These are phyloP conservation scores for Mayamaea pseudoterrestris DNA, from an alignment of 108 stramenopile genomes.

Conservation along the genomic window DNA sequence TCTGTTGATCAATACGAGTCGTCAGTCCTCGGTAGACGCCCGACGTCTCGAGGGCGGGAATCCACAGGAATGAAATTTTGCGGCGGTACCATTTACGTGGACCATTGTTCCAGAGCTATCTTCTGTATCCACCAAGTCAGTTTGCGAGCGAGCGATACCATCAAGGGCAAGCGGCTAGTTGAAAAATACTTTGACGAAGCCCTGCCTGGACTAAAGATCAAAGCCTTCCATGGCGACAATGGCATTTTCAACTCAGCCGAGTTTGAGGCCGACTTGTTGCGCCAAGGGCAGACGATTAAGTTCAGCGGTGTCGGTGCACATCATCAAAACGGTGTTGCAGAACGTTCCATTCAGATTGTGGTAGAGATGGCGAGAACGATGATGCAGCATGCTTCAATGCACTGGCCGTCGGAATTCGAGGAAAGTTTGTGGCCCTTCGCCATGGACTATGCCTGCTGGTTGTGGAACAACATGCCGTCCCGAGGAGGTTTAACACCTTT, in stretches of 20 bases:
- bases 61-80: constrained; percentile 12
- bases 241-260: constrained; percentile 13
- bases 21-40: constrained; percentile 16
- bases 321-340: constrained; percentile 32
- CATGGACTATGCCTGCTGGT: constrained; percentile 21
- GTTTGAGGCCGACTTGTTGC: constrained; percentile 5
- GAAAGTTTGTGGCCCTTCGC: constrained; percentile 33
- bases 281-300: constrained; percentile 4
- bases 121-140: too few relatives aligned
- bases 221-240: constrained; percentile 21
- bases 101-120: too few relatives aligned
- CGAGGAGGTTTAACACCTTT: constrained; percentile 5
- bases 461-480: constrained; percentile 19
- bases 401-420: constrained; percentile 15
- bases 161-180: too few relatives aligned
- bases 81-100: constrained; percentile 15
- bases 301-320: constrained; percentile 22
- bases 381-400: constrained; percentile 21
- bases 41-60: constrained; percentile 17
- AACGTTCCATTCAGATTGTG: constrained; percentile 18
- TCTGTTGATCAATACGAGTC: constrained; percentile 27
- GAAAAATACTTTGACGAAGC: too few relatives aligned
- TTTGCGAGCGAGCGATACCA: too few relatives aligned
- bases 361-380: constrained; percentile 21
- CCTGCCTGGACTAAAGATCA: constrained; percentile 20